Base-by-base conservation (phyloP, 75 land plant species). In the Cryptomeria japonica region DNA sequence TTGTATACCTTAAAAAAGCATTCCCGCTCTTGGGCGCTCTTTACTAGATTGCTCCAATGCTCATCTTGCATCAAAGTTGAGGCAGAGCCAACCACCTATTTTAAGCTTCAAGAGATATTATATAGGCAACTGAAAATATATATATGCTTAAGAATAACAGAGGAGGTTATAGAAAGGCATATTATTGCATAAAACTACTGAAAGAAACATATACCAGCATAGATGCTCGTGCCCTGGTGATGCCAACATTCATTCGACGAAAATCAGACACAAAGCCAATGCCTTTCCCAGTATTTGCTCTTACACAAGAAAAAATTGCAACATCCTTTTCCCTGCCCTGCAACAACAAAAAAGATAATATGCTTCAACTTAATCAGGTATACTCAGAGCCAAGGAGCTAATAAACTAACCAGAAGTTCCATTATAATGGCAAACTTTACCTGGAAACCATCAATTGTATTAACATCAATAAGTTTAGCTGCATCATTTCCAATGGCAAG, bases 361-460 rank as follows among this genome's bases (percentile, higher is more conserved):
- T 84, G 25, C 16, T 46, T n/a, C 7, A 75, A 49, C 22, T 44
- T 85, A 44, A 39, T 10, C 39, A 34, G 46, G 86, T 53, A 41
- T 19, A 37, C 8, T 13, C n/a, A n/a, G 3, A 16, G 10, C 37
- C 2, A 13, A 75, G 42, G 16, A 39, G 25, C 86, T 32, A 36
- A 87, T 8, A 3, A 19, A 36, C 49, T 75, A 47, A 12, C 31
- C 87, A 19, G 32, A 39, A 38, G 12, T 9, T 72, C 42, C 36
- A 15, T 55, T 19, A 32, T 14, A 80, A 36, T 85, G 32, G 53
- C n/a, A 64, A 13, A 37, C 13, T 31, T 86, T 86, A 96, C 99
- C 96, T 97, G 99, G 91, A 96, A 98, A 5, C 99, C 97, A 95
- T 98, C 99, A 58, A 98, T 94, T 34, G 99, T 98, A 86, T 95